These are phyloP conservation scores for Pyrus pyrifolia DNA, from an alignment of 306 rosid species.

Conservation along the genomic window DNA sequence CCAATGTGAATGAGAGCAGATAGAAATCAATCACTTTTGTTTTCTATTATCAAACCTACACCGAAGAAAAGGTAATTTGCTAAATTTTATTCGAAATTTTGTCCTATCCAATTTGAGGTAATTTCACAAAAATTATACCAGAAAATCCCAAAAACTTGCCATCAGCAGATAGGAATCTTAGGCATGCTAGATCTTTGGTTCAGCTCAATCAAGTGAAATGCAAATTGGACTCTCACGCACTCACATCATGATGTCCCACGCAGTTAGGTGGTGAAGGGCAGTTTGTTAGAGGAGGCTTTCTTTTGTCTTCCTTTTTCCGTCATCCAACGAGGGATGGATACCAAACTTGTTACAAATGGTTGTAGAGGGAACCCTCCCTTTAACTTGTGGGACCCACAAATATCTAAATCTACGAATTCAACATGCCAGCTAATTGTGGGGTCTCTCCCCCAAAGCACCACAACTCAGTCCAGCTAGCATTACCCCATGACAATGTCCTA, in stretches of 20 bases:
- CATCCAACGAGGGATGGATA: slow-evolving; percentile 49
- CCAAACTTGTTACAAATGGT: slow-evolving; percentile 48
- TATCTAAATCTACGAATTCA: slow-evolving; percentile 19
- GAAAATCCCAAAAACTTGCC: slow-evolving; percentile 16
- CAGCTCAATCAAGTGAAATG: slow-evolving; percentile 3
- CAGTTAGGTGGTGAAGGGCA: slow-evolving; percentile 38
- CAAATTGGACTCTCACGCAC: slow-evolving; percentile 7
- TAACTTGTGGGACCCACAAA: slow-evolving; percentile 51
- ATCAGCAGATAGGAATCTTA: slow-evolving; percentile 6
- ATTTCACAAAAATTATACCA: slow-evolving; percentile 1
- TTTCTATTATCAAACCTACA: slow-evolving; percentile 8
- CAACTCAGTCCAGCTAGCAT: slow-evolving; percentile 47
- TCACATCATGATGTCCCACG: slow-evolving; percentile 27
- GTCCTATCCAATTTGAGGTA: slow-evolving; percentile 4
- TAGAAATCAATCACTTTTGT: neutral
- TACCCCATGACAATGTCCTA: slow-evolving; percentile 38
- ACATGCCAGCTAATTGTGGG: slow-evolving; percentile 33
- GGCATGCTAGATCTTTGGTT: slow-evolving; percentile 5
- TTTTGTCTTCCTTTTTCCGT: slow-evolving; percentile 30
- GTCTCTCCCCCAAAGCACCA: slow-evolving; percentile 39
- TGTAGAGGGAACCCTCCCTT: slow-evolving; percentile 24
- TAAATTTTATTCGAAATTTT: slow-evolving; percentile 1
- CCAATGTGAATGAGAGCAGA: neutral
- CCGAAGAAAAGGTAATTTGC: neutral
- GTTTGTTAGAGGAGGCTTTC: slow-evolving; percentile 34